Base-by-base conservation (phyloP, 1,284 basidiomycete species). In the Pyrrhoderma noxium region DNA sequence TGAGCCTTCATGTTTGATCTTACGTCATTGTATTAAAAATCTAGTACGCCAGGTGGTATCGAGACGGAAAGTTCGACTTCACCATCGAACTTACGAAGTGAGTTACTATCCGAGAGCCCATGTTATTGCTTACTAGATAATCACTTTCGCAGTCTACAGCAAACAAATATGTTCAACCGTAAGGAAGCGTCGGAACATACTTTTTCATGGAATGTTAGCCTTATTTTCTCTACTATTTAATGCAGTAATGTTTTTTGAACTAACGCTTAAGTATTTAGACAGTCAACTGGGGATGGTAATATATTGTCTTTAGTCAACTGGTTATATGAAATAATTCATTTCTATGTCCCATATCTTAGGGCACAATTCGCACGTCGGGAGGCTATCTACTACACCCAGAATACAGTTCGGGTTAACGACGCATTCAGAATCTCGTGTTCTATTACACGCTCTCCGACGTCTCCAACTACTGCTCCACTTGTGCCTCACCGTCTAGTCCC, bases 161-260 rank as follows among this genome's bases (percentile, higher is more conserved):
- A 22, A 82, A 77, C 61, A 2, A 65, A 75, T 3, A 64, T 72
- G 16, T 85, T 78, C 59, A 80, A 77, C 54, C 65, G 71, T 43
- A 92, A 90, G 63, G 90, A 93, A 62, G 90, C 90, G 0, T 76
- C 81, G 47, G 86, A 92, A 57, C 90, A 92, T 63, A 80, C 84
- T 1, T 93, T 91, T 58, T 89, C 85, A 9, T 81, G 79, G 64
- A 87, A 87, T 69, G 89, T 31, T 31, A 31, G 11, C 79, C 56
- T 18, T 62, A 47, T 1, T 35, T 42, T 41, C 22, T 34, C n/a
- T 21, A 1, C n/a, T 8, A 31, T 36, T 21, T 44, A 39, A 46
- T n/a, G 46, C 54, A 36, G 34, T 38, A 44, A n/a, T n/a, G 50
- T 51, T 37, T 31, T n/a, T 8, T 18, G 14, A 5, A n/a, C 38